Percentiles rank a stretch among this genome's conserved stretches.
Conservation (phyloP, 1,284 basidiomycete genomes). For the Phellinidium pouzarii region DNA sequence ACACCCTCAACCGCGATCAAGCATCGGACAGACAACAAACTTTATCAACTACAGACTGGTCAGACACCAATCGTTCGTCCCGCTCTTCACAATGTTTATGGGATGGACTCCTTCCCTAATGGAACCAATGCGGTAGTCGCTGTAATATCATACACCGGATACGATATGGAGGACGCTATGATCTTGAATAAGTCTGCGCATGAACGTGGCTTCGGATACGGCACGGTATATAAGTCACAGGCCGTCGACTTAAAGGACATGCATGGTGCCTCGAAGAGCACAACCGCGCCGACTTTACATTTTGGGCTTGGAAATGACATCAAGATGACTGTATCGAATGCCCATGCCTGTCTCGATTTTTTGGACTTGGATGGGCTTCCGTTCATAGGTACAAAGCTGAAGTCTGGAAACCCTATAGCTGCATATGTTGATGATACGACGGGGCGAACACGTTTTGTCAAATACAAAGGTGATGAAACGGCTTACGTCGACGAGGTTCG, state of each 20-base stretch:
- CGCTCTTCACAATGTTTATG: conserved; percentile 89
- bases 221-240: conserved; percentile 94
- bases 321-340: conserved; percentile 46
- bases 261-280: conserved; percentile 54
- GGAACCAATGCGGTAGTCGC: conserved; percentile 98
- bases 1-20: conserved; percentile 89
- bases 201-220: conserved; percentile 96
- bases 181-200: conserved; percentile 99
- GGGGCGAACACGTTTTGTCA: conserved; percentile 79
- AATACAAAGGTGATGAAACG: conserved; percentile 95
- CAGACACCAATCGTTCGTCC: conserved; percentile 96
- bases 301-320: conserved; percentile 87
- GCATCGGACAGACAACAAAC: conserved; percentile 97
- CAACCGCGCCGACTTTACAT: conserved; percentile 56
- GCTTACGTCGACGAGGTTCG: conserved; percentile 92
- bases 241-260: conserved; percentile 87
- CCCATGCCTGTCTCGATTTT: conserved; percentile 51
- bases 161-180: conserved; percentile 99
- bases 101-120: conserved; percentile 98
- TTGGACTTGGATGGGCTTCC: conserved; percentile 87
- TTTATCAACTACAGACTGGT: conserved; percentile 92
- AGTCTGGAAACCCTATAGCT: conserved; percentile 74
- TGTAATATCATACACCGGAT: conserved; percentile 99
- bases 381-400: conserved; percentile 64
- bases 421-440: conserved; percentile 88